Conservation (phyloP, 768 basidiomycete genomes). For the Leccinum fibrillosum region DNA sequence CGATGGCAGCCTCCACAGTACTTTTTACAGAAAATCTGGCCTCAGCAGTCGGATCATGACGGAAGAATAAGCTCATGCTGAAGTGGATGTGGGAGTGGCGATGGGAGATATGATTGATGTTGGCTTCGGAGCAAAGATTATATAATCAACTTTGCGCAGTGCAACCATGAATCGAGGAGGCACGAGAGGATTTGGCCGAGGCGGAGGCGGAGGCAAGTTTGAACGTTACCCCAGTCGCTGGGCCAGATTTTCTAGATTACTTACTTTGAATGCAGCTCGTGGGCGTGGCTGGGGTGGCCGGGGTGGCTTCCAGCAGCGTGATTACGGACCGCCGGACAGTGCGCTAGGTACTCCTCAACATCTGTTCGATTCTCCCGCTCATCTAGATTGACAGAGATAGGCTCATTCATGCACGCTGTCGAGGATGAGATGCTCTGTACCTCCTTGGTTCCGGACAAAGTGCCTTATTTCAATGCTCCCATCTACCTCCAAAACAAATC, state of each 20-base stretch:
- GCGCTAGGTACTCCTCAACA: slow-evolving; percentile 53
- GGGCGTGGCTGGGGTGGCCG: slow-evolving; percentile 71
- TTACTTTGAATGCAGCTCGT: slow-evolving; percentile 37
- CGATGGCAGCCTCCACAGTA: slow-evolving; percentile 7
- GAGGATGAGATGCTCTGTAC: slow-evolving; percentile 98
- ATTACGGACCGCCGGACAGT: slow-evolving; percentile 74
- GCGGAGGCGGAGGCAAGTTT: slow-evolving; percentile 51
- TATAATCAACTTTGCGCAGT: slow-evolving; percentile 14
- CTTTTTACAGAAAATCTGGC: slow-evolving; percentile 28
- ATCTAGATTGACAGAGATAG: slow-evolving; percentile 65
- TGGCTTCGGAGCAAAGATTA: slow-evolving; percentile 10
- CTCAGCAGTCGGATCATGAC: slow-evolving; percentile 20
- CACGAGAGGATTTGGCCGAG: slow-evolving; percentile 51
- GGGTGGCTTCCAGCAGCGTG: slow-evolving; percentile 69
- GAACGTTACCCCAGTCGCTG: neutral
- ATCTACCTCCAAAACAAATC: slow-evolving; percentile 98
- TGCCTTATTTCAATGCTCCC: slow-evolving; percentile 98
- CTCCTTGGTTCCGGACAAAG: slow-evolving; percentile 80
- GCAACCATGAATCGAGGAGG: slow-evolving; percentile 50
- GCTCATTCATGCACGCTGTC: slow-evolving; percentile 89
- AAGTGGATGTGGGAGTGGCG: neutral
- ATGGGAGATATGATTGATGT: neutral
- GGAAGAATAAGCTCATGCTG: slow-evolving; percentile 38
- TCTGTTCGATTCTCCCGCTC: neutral
- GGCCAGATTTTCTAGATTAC: neutral